phyloP scores from a whole-genome alignment of 2,329 filamentous ascomycete species.

The Dactylellina drechsleri region DNA sequence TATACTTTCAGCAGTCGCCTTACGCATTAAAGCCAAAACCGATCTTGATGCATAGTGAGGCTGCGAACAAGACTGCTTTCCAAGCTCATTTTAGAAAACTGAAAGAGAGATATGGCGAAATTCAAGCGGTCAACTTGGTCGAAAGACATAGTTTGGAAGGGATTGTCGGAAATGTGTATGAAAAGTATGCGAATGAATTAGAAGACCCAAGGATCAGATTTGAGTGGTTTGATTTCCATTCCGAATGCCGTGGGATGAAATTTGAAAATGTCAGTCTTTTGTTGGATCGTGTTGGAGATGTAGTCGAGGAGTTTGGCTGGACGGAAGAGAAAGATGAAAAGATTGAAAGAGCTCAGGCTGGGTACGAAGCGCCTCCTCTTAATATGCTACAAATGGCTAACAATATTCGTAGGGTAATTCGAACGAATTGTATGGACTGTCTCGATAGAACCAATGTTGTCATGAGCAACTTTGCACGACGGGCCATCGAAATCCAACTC shows the following conservation, averaged over 20 bases:
- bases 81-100: conserved; percentile 80
- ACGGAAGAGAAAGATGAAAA: conserved; percentile 69
- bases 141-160: conserved; percentile 87
- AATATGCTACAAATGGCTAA: conserved; percentile 66
- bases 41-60: conserved; percentile 79
- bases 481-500: conserved; percentile 82
- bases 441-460: conserved; percentile 95
- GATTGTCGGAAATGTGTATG: conserved; percentile 80
- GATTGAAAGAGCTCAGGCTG: conserved; percentile 33
- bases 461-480: conserved; percentile 87
- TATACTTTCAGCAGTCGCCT: conserved; percentile 94
- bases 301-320: conserved; percentile 77
- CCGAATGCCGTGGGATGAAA: conserved; percentile 92
- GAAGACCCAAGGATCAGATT: conserved; percentile 70
- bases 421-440: conserved; percentile 99
- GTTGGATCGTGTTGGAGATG: conserved; percentile 74
- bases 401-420: conserved; percentile 67
- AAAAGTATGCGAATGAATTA: conserved; percentile 72
- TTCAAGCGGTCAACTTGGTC: conserved; percentile 85
- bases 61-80: conserved; percentile 81
- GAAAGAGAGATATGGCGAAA: conserved; percentile 73
- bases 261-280: conserved; percentile 92
- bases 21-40: conserved; percentile 92
- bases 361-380: conserved; percentile 10
- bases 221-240: conserved; percentile 98